Evolutionary conservation across 768 basidiomycete species (phyloP).

Genomic region (Candolleomyces eurysporus): DNA sequence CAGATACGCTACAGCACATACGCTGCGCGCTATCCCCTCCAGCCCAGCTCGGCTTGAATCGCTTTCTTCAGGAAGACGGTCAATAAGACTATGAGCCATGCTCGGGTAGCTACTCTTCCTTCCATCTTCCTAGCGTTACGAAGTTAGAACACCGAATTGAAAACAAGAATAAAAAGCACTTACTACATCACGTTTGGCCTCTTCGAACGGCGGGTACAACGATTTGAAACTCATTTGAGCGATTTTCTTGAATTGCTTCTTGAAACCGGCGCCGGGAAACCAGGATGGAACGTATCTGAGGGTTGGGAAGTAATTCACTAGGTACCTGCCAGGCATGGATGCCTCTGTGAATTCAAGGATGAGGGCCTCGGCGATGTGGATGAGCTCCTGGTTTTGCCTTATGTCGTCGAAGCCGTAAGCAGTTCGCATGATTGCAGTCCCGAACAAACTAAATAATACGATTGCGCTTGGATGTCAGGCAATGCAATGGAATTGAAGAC

Average conservation of each 20-base stretch:
- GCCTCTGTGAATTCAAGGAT: constrained; percentile 21
- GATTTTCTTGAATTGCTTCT: constrained; percentile 22
- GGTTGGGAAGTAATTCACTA: constrained; percentile 22
- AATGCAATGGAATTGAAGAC: neutral
- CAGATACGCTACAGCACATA: constrained; percentile 1
- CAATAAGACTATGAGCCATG: neutral
- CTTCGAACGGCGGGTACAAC: constrained; percentile 16
- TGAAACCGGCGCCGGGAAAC: constrained; percentile 39
- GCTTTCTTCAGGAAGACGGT: neutral
- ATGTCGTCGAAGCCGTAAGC: constrained; percentile 31
- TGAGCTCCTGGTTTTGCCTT: constrained; percentile 33
- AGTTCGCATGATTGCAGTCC: constrained; percentile 21
- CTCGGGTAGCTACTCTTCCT: neutral
- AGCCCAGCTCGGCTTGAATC: neutral
- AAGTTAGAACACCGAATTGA: neutral
- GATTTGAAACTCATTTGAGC: constrained; percentile 19
- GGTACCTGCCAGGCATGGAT: constrained; percentile 22
- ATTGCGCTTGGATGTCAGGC: neutral
- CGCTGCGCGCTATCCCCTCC: neutral
- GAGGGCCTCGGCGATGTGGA: constrained; percentile 30
- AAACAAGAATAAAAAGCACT: neutral
- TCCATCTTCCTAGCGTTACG: neutral
- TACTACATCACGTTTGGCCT: constrained; percentile 17
- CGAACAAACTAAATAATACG: constrained; percentile 6
- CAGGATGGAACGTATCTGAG: constrained; percentile 36